Evolutionary conservation across 805 yeast genomes (phyloP), one percentile per base, ranked within the genome.

Genomic region (Metschnikowia baotianmanensis): DNA sequence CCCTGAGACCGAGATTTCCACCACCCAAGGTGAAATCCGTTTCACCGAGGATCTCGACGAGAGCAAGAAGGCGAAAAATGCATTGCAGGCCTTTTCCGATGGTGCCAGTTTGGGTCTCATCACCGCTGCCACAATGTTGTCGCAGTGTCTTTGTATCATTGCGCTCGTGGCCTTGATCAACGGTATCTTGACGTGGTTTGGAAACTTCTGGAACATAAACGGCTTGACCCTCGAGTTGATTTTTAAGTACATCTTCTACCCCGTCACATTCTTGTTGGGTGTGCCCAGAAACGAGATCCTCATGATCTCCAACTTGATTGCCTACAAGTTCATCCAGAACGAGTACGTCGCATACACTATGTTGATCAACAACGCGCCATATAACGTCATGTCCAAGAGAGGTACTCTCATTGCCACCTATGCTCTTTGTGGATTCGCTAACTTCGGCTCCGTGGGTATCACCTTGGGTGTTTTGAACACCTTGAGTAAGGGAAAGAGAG

Each of bases 341-440:
- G 85, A 79, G 61, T 79, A 69, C 50, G 80, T 76, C 26, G 84
- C 79, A 26, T 79, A 63, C 56, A 54, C 56, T 38, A 58, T 76
- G 57, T 62, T 68, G 50, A 59, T 58, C 33, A 56, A 52, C 45
- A 58, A 67, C 4, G 70, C 70, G 40, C 74, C 74, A 13, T 77
- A 72, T 62, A 66, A 63, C 26, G 53, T 58, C 32, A 58, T 79
- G 70, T 65, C 77, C 26, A 59, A 65, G 38, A 72, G 83, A 59
- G 77, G 78, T 27, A 67, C 66, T 25, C 62, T 79, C 53, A 63
- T 79, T 52, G 82, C 82, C 25, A 78, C 83, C 15, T 79, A 77
- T 48, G 78, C 80, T 15, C 69, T 77, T 30, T 78, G 83, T 65
- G 83, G 84, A 1, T 79, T 79, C 57, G 75, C 82, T 25, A 79